These are phyloP conservation scores for Pestalotiopsis sp. DNA, from an alignment of 2,329 filamentous ascomycete species.

Conservation along the genomic window DNA sequence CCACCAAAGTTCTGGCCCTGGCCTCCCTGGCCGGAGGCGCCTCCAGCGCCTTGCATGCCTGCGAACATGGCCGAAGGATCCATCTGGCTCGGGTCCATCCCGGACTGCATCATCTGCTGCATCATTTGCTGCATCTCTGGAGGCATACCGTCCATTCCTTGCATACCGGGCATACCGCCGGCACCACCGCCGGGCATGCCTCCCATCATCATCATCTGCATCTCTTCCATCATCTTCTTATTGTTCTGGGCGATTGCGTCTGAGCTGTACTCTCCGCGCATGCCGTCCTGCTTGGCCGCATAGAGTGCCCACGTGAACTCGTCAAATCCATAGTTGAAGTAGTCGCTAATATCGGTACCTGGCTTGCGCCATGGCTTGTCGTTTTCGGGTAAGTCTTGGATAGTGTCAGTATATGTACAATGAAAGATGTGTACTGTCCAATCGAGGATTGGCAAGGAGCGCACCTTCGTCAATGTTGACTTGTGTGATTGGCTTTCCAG, in stretches of 20 bases:
- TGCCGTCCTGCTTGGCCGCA: slow-evolving; percentile 80
- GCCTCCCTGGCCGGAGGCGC: slow-evolving; percentile 44
- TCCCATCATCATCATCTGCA: slow-evolving; percentile 71
- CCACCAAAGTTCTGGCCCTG: slow-evolving; percentile 56
- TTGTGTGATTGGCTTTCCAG: slow-evolving; percentile 80
- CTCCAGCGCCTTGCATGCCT: slow-evolving; percentile 54
- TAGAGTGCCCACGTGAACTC: slow-evolving; percentile 98
- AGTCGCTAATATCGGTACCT: slow-evolving; percentile 92
- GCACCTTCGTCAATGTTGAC: slow-evolving; percentile 72
- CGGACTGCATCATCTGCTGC: slow-evolving; percentile 70
- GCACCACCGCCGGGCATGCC: slow-evolving; percentile 41
- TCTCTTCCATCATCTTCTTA: slow-evolving; percentile 80
- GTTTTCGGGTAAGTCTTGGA: slow-evolving; percentile 69
- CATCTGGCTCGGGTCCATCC: slow-evolving; percentile 70
- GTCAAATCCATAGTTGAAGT: slow-evolving; percentile 99
- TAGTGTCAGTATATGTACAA: neutral
- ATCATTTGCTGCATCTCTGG: slow-evolving; percentile 71
- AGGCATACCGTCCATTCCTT: slow-evolving; percentile 65
- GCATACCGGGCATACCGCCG: slow-evolving; percentile 42
- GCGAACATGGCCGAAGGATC: slow-evolving; percentile 65
- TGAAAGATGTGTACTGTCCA: neutral
- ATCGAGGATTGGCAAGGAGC: neutral
- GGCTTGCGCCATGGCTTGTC: slow-evolving; percentile 96
- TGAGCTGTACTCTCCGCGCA: slow-evolving; percentile 76
- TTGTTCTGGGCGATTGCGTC: slow-evolving; percentile 64